Evolutionary conservation across 495 filamentous ascomycete genomes (phyloP), one percentile per base, ranked within the genome.

Genomic region (Penicillium maclennaniae): DNA sequence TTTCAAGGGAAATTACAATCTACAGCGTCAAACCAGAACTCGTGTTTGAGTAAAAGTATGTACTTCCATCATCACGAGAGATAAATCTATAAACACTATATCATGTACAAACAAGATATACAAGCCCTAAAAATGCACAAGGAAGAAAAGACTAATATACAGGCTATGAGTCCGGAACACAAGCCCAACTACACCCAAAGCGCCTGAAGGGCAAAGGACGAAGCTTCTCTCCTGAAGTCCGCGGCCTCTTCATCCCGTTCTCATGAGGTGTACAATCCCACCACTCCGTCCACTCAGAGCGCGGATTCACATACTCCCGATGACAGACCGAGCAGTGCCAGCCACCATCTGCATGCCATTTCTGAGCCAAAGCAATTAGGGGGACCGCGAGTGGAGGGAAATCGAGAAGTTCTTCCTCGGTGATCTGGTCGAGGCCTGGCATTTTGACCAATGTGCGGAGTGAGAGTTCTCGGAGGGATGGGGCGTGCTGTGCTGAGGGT

Each of bases 271-370:
- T 69, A 50, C 62, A 72, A 55, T 82, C 76, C 83, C 84, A 88
- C 80, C 85, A 89, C 62, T 91, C 87, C 44, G 88, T 76, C 87
- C 87, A 91, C 56, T 87, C 77, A 0, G 84, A 73, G 10, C 84
- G 66, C 36, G 81, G 75, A 28, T 86, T 67, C 20, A 86, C 73
- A 42, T 80, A 86, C n/a, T 67, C 66, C 20, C 72, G 68, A 36
- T 74, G 60, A 51, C 87, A 91, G 0, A 83, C 68, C 0, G 84
- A 82, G 68, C 87, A 91, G 26, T 59, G 61, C 47, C 78, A 67
- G 1, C 78, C 79, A 8, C 83, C 84, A 0, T 62, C 69, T 40
- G 72, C 69, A 15, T 75, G 74, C 26, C 79, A 73, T 16, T 70
- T 67, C 17, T 60, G 66, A 16, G 75, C 77, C 27, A 55, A 57